These are phyloP conservation scores for Ganoderma leucocontextum DNA, from an alignment of 1,284 basidiomycete genomes.

Conservation along the genomic window DNA sequence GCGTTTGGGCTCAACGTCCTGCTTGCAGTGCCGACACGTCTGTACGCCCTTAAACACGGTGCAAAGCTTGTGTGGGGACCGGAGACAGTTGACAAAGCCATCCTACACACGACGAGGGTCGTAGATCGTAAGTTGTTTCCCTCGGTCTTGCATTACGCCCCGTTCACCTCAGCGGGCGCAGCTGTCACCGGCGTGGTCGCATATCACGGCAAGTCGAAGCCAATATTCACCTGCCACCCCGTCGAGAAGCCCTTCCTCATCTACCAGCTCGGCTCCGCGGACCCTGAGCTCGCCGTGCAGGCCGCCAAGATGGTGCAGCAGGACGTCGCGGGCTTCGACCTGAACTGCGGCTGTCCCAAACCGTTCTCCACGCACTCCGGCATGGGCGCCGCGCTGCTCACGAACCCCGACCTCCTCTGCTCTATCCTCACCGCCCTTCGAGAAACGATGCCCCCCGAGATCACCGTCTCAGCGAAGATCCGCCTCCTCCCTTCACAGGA, in stretches of 20 bases:
- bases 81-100: slow-evolving; percentile 96
- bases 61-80: slow-evolving; percentile 97
- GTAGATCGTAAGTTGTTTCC: slow-evolving; percentile 78
- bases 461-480: slow-evolving; percentile 93
- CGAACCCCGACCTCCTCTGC: slow-evolving; percentile 91
- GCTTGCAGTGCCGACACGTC: slow-evolving; percentile 77
- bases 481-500: slow-evolving; percentile 87
- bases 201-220: slow-evolving; percentile 82
- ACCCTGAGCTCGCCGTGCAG: slow-evolving; percentile 90
- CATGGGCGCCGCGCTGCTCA: slow-evolving; percentile 96
- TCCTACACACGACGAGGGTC: slow-evolving; percentile 83
- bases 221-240: slow-evolving; percentile 94
- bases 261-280: slow-evolving; percentile 92
- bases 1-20: slow-evolving; percentile 15
- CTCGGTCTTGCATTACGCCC: slow-evolving; percentile 12
- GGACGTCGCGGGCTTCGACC: slow-evolving; percentile 94
- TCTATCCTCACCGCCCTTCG: slow-evolving; percentile 85
- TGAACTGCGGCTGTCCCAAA: slow-evolving; percentile 96
- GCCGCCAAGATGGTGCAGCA: slow-evolving; percentile 88
- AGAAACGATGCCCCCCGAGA: slow-evolving; percentile 74
- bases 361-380: slow-evolving; percentile 95
- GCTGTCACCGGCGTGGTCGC: slow-evolving; percentile 90
- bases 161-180: slow-evolving; percentile 42
- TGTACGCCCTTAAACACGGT: slow-evolving; percentile 92
- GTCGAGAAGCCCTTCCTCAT: slow-evolving; percentile 92